Evolutionary conservation across 441 rosid genomes (phyloP).

Genomic region (Viola pubescens): DNA sequence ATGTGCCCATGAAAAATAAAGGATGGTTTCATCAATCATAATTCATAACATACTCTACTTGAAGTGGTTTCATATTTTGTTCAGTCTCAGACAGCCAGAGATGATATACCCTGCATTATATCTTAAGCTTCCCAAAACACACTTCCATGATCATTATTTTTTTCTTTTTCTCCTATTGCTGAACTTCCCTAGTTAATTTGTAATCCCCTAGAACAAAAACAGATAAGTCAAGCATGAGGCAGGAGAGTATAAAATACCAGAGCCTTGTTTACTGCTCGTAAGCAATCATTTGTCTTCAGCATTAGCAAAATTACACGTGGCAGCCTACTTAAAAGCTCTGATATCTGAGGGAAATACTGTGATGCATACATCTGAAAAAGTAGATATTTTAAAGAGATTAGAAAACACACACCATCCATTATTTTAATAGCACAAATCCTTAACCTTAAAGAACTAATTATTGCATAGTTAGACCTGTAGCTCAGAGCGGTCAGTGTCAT

Average conservation of each 20-base stretch:
- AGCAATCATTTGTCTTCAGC: slow-evolving; percentile 95
- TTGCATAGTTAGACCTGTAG: slow-evolving; percentile 42
- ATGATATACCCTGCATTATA: background rate
- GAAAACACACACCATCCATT: slow-evolving; percentile 2
- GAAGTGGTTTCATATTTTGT: background rate
- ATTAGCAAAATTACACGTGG: slow-evolving; percentile 84
- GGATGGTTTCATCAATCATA: no score
- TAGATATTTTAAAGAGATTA: slow-evolving; percentile 5
- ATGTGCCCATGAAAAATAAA: no score
- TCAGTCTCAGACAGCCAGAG: background rate
- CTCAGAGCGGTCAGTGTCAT: slow-evolving; percentile 61
- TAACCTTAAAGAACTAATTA: background rate
- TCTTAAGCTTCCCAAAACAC: no score
- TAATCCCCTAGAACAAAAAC: background rate
- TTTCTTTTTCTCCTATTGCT: no score
- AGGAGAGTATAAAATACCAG: slow-evolving; percentile 37
- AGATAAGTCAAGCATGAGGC: slow-evolving; percentile 6
- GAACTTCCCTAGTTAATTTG: no score
- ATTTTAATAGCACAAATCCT: background rate
- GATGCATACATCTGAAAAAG: slow-evolving; percentile 77
- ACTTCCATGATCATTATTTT: background rate
- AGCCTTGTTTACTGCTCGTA: slow-evolving; percentile 72
- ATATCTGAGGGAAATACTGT: slow-evolving; percentile 73
- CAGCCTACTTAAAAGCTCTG: slow-evolving; percentile 86
- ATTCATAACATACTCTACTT: background rate